Percentiles rank a stretch among this genome's conserved stretches.
Conservation (phyloP, 2,329 filamentous ascomycete species). For the Gaeumannomyces tritici region DNA sequence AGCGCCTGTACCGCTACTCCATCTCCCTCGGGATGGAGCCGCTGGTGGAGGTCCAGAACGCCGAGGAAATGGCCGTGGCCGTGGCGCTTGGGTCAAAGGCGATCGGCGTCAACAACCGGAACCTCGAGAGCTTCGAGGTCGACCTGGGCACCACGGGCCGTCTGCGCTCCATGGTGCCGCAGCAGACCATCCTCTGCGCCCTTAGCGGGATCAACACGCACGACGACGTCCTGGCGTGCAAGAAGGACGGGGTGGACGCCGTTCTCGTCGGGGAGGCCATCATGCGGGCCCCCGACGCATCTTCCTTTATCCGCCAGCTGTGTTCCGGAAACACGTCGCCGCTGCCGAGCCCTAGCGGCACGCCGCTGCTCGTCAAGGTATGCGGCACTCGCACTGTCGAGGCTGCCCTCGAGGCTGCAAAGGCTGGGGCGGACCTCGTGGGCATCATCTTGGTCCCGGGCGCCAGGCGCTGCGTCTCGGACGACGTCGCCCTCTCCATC, state of each 20-base stretch:
- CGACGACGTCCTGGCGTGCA: constrained; percentile 79
- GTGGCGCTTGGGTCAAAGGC: constrained; percentile 79
- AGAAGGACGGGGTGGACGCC: constrained; percentile 81
- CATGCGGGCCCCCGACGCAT: constrained; percentile 81
- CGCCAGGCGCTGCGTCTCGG: constrained; percentile 68
- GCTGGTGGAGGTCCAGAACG: constrained; percentile 90
- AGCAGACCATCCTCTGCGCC: constrained; percentile 81
- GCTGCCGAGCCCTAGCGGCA: constrained; percentile 10
- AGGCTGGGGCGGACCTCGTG: constrained; percentile 82
- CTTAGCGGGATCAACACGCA: constrained; percentile 88
- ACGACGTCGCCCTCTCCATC: constrained; percentile 71
- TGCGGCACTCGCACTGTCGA: constrained; percentile 83
- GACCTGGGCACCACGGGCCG: constrained; percentile 88
- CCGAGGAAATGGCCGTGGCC: constrained; percentile 84
- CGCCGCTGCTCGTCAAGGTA: constrained; percentile 73
- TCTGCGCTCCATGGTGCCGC: constrained; percentile 75
- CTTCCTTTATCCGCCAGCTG: constrained; percentile 73
- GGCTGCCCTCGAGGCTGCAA: constrained; percentile 69
- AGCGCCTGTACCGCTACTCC: constrained; percentile 79
- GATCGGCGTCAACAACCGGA: constrained; percentile 96
- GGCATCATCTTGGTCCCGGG: constrained; percentile 86
- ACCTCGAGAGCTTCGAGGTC: constrained; percentile 92
- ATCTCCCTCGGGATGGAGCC: constrained; percentile 92
- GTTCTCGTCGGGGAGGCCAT: constrained; percentile 92
- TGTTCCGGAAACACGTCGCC: constrained; percentile 48